Evolutionary conservation across 75 land plant species (phyloP), one percentile per base, ranked within the genome.

Genomic region (Selaginella moellendorffii): DNA sequence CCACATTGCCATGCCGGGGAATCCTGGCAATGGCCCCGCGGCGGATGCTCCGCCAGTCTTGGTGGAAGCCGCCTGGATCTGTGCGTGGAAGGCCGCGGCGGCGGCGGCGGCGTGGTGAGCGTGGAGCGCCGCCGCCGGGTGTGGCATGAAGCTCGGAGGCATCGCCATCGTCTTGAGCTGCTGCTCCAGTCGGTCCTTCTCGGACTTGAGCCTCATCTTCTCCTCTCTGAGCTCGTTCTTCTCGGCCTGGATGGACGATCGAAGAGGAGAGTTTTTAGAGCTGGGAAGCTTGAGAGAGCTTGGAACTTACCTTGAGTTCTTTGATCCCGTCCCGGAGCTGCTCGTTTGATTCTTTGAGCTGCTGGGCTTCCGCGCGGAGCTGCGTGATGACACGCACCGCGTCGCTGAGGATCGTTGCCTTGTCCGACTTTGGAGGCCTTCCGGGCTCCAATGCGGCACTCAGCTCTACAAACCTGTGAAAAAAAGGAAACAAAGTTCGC

Each of bases 401-500:
- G 73, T 86, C 90, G 69, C 64, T 62, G 18, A 86, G 71, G 31
- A 86, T 73, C 1, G 73, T 77, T 27, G 74, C 63, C 68, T 84
- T 86, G 30, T 84, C 84, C 51, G 74, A 63, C 72, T 74, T 86
- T 0, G 72, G 76, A 65, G 84, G 78, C 65, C 74, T 79, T 0
- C 78, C 78, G 21, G 82, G 90, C 27, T 86, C 84, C 69, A 86
- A 53, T 29, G 76, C 29, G 25, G 78, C 72, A 63, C 78, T 74
- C 53, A 86, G 64, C 31, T 86, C 87, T 24, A 61, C n/a, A 65
- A 86, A 84, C 71, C 90, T 86, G 30, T 30, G 63, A 22, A 12
- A 18, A 12, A 12, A 1, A 0, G 23, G n/a, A 24, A 14, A 59
- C 0, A 51, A 30, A 31, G 17, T 20, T 25, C 21, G 21, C 14